Evolutionary conservation across 257 asterid genomes (phyloP), one percentile per base, ranked within the genome.

Genomic region (Solanum neorickii): DNA sequence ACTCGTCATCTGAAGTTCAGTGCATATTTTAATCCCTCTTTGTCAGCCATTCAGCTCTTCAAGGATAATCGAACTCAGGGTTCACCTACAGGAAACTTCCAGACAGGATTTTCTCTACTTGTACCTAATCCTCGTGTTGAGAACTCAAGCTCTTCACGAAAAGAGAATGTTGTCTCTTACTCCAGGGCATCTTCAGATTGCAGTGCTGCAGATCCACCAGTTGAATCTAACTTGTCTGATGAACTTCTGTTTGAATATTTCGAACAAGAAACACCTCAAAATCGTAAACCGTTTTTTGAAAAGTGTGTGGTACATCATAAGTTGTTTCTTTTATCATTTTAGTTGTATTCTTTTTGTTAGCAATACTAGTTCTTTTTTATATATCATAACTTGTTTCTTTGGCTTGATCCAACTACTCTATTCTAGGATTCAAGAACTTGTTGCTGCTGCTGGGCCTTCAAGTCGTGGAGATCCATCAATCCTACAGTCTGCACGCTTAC

Each of bases 221-320:
- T 39, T 73, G 84, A 46, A 65, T 72, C 44, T 25, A 70, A 72
- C 10, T 82, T 35, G 23, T 80, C 87, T 49, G 91, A 75, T 83
- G 87, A 89, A 47, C 87, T 89, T 83, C 87, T 89, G 80, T 89
- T 89, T 76, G 89, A 89, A 31, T 89, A 86, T 83, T 86, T 89
- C n/a, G 89, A 89, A 62, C 35, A 21, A 35, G 89, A 87, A 16
- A 87, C 65, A 82, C 91, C 91, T 83, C 91, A 86, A 12, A 83
- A 20, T 83, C 82, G 91, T 83, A 77, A 85, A n/a, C 91, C 89
- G 6, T 73, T 89, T 47, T 89, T 86, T 33, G 89, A 86, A 68
- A 89, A 62, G 91, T 89, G 69, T 3, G 91, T 86, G 66, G 27
- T 27, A 27, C 27, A 27, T 27, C 27, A 27, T 27, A 27, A 27